These are phyloP conservation scores for Myxozyma monticola DNA, from an alignment of 805 yeast species.

Conservation along the genomic window DNA sequence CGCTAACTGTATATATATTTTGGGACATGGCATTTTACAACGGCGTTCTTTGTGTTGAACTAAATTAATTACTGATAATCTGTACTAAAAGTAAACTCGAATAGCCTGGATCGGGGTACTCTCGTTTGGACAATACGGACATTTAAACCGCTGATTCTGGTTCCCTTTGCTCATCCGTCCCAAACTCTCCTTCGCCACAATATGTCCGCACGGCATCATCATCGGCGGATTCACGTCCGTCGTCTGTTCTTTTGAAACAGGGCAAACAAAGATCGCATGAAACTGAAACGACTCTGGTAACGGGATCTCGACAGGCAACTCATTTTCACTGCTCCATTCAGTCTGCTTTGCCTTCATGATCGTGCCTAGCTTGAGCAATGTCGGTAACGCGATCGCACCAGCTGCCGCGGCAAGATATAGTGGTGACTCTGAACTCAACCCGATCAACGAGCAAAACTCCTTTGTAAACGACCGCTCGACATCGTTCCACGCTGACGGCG, in stretches of 20 bases:
- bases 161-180: conserved; percentile 46
- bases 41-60: background rate
- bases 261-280: conserved; percentile 71
- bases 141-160: conserved; percentile 54
- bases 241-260: conserved; percentile 66
- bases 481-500: conserved; percentile 37
- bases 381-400: conserved; percentile 56
- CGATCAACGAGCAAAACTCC: conserved; percentile 52
- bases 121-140: conserved; percentile 69
- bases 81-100: conserved; percentile 45
- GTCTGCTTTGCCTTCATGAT: conserved; percentile 44
- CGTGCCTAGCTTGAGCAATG: conserved; percentile 50
- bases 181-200: conserved; percentile 57
- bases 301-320: conserved; percentile 61
- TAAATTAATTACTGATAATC: background rate
- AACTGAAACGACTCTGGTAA: conserved; percentile 55
- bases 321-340: conserved; percentile 59
- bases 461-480: conserved; percentile 44
- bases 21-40: background rate
- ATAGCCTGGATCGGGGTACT: conserved; percentile 46
- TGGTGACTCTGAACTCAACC: conserved; percentile 56
- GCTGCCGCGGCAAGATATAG: conserved; percentile 51
- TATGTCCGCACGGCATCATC: conserved; percentile 63
- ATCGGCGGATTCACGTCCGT: conserved; percentile 63
- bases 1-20: conserved; percentile 26